These are phyloP conservation scores for Acacia concinna DNA, from an alignment of 331 rosid genomes.

Conservation along the genomic window DNA sequence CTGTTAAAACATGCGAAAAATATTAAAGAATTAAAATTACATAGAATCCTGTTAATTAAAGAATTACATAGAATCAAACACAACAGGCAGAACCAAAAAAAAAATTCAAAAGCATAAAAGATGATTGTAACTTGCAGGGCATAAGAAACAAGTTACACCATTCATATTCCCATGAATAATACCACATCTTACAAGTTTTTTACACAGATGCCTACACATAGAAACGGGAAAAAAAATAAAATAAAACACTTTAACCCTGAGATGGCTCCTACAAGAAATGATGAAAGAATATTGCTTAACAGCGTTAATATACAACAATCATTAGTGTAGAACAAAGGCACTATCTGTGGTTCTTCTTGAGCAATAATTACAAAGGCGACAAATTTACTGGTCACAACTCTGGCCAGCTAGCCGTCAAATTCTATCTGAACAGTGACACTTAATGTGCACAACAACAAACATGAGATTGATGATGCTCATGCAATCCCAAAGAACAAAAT, in stretches of 20 bases:
- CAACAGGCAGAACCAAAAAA: not conserved
- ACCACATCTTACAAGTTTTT: not conserved
- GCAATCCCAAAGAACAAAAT: slow-evolving; percentile 4
- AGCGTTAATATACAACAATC: slow-evolving; percentile 28
- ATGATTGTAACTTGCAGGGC: no score
- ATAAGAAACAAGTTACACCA: no score
- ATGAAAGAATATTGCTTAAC: not conserved
- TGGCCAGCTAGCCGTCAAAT: slow-evolving; percentile 17
- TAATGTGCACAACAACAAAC: slow-evolving; percentile 4
- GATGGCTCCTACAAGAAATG: not conserved
- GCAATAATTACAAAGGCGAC: not conserved
- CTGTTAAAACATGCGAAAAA: not conserved
- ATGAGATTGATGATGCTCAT: slow-evolving; percentile 1
- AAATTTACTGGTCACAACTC: not conserved
- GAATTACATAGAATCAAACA: not conserved
- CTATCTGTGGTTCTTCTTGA: not conserved
- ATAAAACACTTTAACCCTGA: not conserved
- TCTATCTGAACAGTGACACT: not conserved
- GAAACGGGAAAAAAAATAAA: not conserved
- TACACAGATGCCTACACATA: not conserved
- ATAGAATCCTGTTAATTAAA: not conserved
- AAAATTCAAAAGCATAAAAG: not conserved
- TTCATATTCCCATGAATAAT: not conserved
- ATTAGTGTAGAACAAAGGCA: not conserved
- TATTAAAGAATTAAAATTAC: not conserved